Evolutionary conservation across 805 yeast species (phyloP).

Genomic region (Metschnikowia similis): DNA sequence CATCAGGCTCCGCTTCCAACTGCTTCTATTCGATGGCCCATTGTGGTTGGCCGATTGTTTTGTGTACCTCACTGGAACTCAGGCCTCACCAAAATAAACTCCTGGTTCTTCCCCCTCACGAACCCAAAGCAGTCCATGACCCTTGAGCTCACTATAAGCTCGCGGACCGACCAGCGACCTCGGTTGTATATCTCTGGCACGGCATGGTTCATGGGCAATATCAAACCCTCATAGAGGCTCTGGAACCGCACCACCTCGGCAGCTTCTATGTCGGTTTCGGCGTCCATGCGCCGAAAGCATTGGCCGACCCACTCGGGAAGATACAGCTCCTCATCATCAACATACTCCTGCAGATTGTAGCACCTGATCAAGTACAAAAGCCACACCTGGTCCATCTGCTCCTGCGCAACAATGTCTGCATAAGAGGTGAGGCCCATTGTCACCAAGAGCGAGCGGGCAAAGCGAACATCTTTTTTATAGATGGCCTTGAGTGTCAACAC

Average conservation of each 20-base stretch:
- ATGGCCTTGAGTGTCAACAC: constrained; percentile 54
- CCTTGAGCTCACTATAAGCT: constrained; percentile 47
- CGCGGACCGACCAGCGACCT: constrained; percentile 48
- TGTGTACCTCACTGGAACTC: not conserved
- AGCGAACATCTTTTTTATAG: constrained; percentile 50
- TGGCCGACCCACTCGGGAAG: constrained; percentile 51
- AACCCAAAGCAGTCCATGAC: constrained; percentile 52
- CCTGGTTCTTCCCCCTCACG: constrained; percentile 41
- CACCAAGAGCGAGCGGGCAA: constrained; percentile 51
- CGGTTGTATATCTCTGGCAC: constrained; percentile 55
- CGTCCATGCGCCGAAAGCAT: constrained; percentile 33
- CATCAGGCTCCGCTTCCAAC: no score
- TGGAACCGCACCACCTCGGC: constrained; percentile 54
- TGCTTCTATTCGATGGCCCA: no score
- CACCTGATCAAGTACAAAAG: constrained; percentile 62
- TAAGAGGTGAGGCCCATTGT: constrained; percentile 54
- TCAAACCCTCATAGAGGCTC: constrained; percentile 49
- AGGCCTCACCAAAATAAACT: constrained; percentile 34
- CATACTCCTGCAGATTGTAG: constrained; percentile 39
- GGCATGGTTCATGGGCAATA: constrained; percentile 43
- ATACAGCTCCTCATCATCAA: constrained; percentile 15
- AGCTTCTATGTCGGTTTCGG: constrained; percentile 39
- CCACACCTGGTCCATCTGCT: constrained; percentile 54
- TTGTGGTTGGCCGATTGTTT: no score
- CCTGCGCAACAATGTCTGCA: constrained; percentile 46